Evolutionary conservation across 2,329 filamentous ascomycete species (phyloP).

Genomic region (Xylaria multiplex): DNA sequence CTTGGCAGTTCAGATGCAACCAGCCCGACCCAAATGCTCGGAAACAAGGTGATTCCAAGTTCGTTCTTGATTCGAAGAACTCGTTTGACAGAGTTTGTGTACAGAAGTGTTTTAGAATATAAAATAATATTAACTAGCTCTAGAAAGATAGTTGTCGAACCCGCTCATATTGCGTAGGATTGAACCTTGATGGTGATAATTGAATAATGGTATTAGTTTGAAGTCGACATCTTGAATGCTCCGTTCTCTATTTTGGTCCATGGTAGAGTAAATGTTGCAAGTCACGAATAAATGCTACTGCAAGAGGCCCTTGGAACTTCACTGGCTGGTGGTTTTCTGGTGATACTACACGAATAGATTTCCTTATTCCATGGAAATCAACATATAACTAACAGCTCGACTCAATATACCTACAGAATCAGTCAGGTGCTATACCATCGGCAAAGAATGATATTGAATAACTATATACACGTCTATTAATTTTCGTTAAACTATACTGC

Average conservation of each 20-base stretch:
- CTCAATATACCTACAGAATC: no score
- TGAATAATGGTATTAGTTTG: background rate
- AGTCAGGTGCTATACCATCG: background rate
- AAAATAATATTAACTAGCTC: background rate
- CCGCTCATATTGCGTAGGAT: background rate
- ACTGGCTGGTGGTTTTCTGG: background rate
- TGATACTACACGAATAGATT: background rate
- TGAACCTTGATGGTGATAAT: background rate
- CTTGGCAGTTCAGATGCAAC: conserved; percentile 19
- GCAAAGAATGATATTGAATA: background rate
- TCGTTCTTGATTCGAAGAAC: background rate
- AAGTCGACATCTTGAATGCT: background rate
- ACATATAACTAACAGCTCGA: background rate
- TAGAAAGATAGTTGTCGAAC: background rate
- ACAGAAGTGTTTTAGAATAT: background rate
- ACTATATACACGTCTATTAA: conserved; percentile 25
- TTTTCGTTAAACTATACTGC: conserved; percentile 25
- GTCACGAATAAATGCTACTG: background rate
- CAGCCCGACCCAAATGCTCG: conserved; percentile 12
- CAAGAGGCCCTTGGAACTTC: background rate
- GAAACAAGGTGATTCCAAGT: conserved; percentile 5
- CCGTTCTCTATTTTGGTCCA: background rate
- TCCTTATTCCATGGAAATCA: background rate
- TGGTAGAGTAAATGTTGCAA: background rate
- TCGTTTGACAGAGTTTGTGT: background rate